These are phyloP conservation scores for Auxenochlorella pyrenoidosa DNA, from an alignment of 139 green algal genomes.

Conservation along the genomic window DNA sequence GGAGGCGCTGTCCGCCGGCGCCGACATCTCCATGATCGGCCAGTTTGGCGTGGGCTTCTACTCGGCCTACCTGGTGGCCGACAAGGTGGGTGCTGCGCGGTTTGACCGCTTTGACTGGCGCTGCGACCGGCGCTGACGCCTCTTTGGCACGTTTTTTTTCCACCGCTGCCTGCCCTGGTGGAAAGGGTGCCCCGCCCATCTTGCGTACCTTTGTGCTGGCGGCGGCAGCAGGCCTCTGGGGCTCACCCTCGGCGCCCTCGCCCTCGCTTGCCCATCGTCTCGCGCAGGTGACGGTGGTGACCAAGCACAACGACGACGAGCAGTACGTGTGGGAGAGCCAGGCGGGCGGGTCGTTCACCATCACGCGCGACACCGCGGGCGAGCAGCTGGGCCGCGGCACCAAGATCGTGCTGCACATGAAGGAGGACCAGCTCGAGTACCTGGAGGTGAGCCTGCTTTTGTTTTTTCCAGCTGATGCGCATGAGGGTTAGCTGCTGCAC, in stretches of 20 bases:
- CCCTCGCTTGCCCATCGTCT: too few species aligned
- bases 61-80: conserved; percentile 99
- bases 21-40: conserved; percentile 99
- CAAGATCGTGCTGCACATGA: conserved; percentile 97
- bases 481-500: too few species aligned
- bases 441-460: conserved; percentile 72
- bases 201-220: too few species aligned
- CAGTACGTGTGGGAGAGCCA: conserved; percentile 99
- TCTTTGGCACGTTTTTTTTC: neutral
- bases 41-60: conserved; percentile 99
- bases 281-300: conserved; percentile 76
- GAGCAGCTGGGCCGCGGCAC: conserved; percentile 94
- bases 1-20: conserved; percentile 96
- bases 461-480: too few species aligned
- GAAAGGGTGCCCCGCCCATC: too few species aligned
- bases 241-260: too few species aligned
- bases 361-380: conserved; percentile 84
- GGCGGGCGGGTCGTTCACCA: conserved; percentile 99
- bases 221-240: too few species aligned
- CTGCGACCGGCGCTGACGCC: neutral
- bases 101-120: neutral
- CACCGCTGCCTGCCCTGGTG: too few species aligned
- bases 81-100: conserved; percentile 68
- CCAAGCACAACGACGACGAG: conserved; percentile 99
- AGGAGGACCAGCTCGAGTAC: conserved; percentile 99